Percentiles rank a stretch among this genome's conserved stretches.
These are phyloP conservation scores for Naganishia randhawae DNA, from an alignment of 768 basidiomycete genomes.

Conservation along the genomic window DNA sequence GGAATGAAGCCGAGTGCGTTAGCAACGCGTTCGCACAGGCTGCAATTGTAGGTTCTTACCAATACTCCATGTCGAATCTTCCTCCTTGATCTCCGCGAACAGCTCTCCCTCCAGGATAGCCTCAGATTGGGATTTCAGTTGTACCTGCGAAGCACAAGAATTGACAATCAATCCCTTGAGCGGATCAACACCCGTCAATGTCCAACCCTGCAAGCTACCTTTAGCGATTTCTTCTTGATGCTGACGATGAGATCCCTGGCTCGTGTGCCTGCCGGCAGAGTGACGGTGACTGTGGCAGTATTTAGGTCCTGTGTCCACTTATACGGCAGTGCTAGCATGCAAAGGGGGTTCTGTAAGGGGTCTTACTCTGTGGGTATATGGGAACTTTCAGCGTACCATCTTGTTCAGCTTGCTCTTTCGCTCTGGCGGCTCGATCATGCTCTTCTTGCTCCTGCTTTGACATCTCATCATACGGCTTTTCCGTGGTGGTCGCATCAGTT, in stretches of 20 bases:
- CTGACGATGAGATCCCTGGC: constrained; percentile 68
- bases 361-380: not conserved
- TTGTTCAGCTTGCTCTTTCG: constrained; percentile 73
- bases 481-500: not conserved
- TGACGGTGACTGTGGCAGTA: constrained; percentile 76
- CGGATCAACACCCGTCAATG: not conserved
- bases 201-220: constrained; percentile 62
- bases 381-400: constrained; percentile 60
- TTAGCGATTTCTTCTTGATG: constrained; percentile 77
- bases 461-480: constrained; percentile 65
- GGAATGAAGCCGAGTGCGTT: not conserved
- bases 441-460: constrained; percentile 69
- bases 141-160: constrained; percentile 34
- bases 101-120: constrained; percentile 84
- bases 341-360: constrained; percentile 18
- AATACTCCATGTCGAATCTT: constrained; percentile 95
- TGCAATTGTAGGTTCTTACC: constrained; percentile 55
- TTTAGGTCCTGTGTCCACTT: constrained; percentile 83
- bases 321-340: constrained; percentile 71
- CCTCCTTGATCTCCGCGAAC: constrained; percentile 88
- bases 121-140: constrained; percentile 69
- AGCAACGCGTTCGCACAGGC: not conserved
- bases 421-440: constrained; percentile 64
- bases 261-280: constrained; percentile 82
- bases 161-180: not conserved